These are phyloP conservation scores for Colletotrichum sp. DNA, from an alignment of 2,329 filamentous ascomycete species.

Conservation along the genomic window DNA sequence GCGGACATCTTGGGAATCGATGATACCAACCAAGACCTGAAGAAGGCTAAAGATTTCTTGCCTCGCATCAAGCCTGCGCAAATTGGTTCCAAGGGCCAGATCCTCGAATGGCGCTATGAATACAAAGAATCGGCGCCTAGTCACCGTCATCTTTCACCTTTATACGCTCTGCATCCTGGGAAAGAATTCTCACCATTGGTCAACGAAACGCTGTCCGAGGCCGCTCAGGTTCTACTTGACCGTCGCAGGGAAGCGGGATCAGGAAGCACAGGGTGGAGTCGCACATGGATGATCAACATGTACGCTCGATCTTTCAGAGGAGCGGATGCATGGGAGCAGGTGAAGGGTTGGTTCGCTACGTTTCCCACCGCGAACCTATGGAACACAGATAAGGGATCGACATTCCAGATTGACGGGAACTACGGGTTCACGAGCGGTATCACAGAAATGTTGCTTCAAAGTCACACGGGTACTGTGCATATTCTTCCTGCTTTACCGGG, in stretches of 20 bases:
- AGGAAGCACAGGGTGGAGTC: constrained; percentile 19
- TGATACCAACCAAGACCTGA: background rate
- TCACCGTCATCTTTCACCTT: constrained; percentile 55
- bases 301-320: background rate
- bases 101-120: constrained; percentile 25
- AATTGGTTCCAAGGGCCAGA: constrained; percentile 3
- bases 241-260: constrained; percentile 6
- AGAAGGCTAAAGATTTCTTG: background rate
- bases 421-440: constrained; percentile 49
- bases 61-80: background rate
- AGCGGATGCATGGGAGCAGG: constrained; percentile 34
- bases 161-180: constrained; percentile 46
- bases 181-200: constrained; percentile 33
- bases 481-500: constrained; percentile 25
- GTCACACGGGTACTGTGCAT: constrained; percentile 30
- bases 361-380: constrained; percentile 47
- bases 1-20: background rate
- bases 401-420: constrained; percentile 56
- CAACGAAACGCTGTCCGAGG: constrained; percentile 32
- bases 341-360: constrained; percentile 37
- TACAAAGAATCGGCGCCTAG: constrained; percentile 47
- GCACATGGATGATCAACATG: background rate
- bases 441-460: constrained; percentile 49
- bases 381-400: constrained; percentile 29
- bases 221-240: background rate